Base-by-base conservation (phyloP, 768 basidiomycete genomes). In the Multifurca ochricompacta region DNA sequence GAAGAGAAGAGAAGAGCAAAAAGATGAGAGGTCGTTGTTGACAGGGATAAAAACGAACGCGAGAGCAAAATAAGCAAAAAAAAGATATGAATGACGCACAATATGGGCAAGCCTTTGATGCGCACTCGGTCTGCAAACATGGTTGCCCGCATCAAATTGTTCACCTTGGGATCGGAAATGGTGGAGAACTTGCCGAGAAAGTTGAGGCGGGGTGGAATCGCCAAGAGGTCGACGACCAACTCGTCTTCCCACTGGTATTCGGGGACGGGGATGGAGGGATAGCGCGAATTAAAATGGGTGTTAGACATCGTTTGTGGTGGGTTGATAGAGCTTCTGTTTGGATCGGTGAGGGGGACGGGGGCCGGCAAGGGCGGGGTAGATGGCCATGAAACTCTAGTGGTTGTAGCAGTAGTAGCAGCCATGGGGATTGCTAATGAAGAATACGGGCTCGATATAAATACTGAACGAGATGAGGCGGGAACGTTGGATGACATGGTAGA, bases 101-200 rank as follows among this genome's bases (percentile, higher is more conserved):
- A 46, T 25, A 34, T 39, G 23, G 18, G 31, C 23, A 40, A 4
- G 16, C 23, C 54, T 27, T 19, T 51, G 31, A 43, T 31, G 18
- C 11, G 48, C 14, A 56, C 30, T 45, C 51, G 13, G 25, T 40
- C 7, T 5, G 1, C 28, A 43, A 51, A 51, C 43, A 23, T 34
- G 30, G 11, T 13, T 18, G 49, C 49, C 18, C 54, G 49, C 18
- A 4, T 21, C 13, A 14, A 3, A 18, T 56, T 56, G 49, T 51
- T 10, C 43, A 56, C 37, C 14, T 37, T 6, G 4, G 54, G 49
- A 31, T 51, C 37, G 3, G 36, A 9, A 5, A 56, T 13, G 49
- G 51, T 18, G 30, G 54, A 56, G 18, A 56, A 56, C 37, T 32
- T 44, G 25, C 54, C 54, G 14, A 56, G 1, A 36, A 45, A 51